phyloP scores from a whole-genome alignment of 2,329 filamentous ascomycete species.

The Colletotrichum incanum region DNA sequence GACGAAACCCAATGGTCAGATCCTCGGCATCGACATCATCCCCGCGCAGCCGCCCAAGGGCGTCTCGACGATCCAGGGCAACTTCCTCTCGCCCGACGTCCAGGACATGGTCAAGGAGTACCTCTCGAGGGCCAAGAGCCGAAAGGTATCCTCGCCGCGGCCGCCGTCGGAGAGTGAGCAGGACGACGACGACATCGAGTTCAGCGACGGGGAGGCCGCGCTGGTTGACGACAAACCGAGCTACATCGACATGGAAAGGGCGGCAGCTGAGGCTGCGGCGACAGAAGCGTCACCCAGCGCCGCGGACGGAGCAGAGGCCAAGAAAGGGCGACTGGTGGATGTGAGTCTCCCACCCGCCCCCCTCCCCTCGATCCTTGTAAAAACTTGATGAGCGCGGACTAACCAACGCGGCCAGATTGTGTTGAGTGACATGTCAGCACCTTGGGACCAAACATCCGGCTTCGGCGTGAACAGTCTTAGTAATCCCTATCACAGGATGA shows the following conservation, averaged over 20 bases:
- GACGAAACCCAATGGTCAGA: constrained; percentile 82
- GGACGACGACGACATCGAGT: constrained; percentile 39
- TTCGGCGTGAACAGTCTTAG: constrained; percentile 91
- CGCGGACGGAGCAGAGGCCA: constrained; percentile 48
- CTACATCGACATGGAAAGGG: constrained; percentile 78
- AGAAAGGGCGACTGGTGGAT: constrained; percentile 75
- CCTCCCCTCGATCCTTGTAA: background rate
- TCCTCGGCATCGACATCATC: constrained; percentile 95
- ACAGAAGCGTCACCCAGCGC: constrained; percentile 52
- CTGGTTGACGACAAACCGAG: constrained; percentile 63
- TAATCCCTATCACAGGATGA: constrained; percentile 98
- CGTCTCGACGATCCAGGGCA: constrained; percentile 94
- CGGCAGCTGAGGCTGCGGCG: constrained; percentile 38
- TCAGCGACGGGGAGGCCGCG: constrained; percentile 35
- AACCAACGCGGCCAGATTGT: constrained; percentile 72
- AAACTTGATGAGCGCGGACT: background rate
- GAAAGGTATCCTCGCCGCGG: constrained; percentile 48
- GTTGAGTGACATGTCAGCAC: constrained; percentile 98
- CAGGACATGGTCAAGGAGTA: constrained; percentile 84
- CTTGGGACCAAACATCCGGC: constrained; percentile 87
- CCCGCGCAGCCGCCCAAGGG: constrained; percentile 92
- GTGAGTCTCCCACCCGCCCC: constrained; percentile 56
- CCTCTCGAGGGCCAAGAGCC: constrained; percentile 73
- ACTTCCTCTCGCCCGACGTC: constrained; percentile 86
- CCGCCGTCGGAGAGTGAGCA: constrained; percentile 24